A percentile compares a stretch with the other conserved stretches of the same genome.
These are phyloP conservation scores for Cytospora chrysosperma DNA, from an alignment of 2,329 filamentous ascomycete genomes.

Conservation along the genomic window DNA sequence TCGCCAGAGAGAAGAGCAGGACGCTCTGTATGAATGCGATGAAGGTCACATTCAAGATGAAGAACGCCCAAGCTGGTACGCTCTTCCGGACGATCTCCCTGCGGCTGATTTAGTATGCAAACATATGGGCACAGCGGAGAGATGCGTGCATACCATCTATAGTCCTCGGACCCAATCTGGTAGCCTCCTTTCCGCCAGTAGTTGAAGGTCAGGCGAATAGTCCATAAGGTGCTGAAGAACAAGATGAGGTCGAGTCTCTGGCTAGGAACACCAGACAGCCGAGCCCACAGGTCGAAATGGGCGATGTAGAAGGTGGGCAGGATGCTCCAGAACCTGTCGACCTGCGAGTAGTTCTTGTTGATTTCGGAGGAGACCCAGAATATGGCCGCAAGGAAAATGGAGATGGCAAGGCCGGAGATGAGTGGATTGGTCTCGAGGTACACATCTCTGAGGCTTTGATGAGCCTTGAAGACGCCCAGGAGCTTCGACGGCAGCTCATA, in stretches of 20 bases:
- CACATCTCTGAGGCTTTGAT: slow-evolving; percentile 63
- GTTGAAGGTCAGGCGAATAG: slow-evolving; percentile 89
- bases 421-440: slow-evolving; percentile 87
- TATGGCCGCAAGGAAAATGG: slow-evolving; percentile 66
- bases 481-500: slow-evolving; percentile 67
- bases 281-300: slow-evolving; percentile 83
- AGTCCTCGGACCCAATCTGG: slow-evolving; percentile 84
- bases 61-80: slow-evolving; percentile 66
- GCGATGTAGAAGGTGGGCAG: slow-evolving; percentile 83
- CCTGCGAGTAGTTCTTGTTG: slow-evolving; percentile 95
- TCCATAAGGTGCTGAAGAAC: slow-evolving; percentile 73
- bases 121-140: no score
- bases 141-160: slow-evolving; percentile 64
- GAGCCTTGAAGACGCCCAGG: slow-evolving; percentile 57
- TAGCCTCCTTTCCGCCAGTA: slow-evolving; percentile 97
- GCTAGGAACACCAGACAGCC: slow-evolving; percentile 68
- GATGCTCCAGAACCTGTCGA: slow-evolving; percentile 90
- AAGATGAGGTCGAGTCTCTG: slow-evolving; percentile 71
- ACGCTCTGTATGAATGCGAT: slow-evolving; percentile 82
- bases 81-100: slow-evolving; percentile 70
- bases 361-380: slow-evolving; percentile 77
- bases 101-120: slow-evolving; percentile 25
- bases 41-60: slow-evolving; percentile 85
- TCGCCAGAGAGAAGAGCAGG: slow-evolving; percentile 72
- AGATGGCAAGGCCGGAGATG: slow-evolving; percentile 70